Base-by-base conservation (phyloP, 352 stramenopile genomes). In the Pythium sp. region DNA sequence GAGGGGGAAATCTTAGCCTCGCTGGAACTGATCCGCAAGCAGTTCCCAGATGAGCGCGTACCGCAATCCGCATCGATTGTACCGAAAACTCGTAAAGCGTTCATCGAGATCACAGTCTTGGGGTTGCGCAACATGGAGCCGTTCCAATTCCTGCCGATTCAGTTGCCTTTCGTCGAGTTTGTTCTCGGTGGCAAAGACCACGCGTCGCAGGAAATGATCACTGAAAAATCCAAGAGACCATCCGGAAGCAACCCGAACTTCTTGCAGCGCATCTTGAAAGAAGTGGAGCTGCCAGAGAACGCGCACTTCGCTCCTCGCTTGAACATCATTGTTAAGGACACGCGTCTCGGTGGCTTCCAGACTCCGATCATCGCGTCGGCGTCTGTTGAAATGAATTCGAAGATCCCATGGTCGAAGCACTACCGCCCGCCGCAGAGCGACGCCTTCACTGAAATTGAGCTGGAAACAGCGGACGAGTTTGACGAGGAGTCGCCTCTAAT, bases 241-340 rank as follows among this genome's bases (percentile, higher is more conserved):
- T 86, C 80, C 0, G 87, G 83, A 26, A 82, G 68, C 24, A 93
- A 98, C 59, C 90, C 92, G 9, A 98, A 98, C 69, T 97, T 94
- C 67, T 68, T 97, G 18, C 84, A 97, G 65, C 89, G 87, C 41
- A 96, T 98, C 55, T 78, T 97, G 38, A 95, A 97, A 60, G 78
- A 89, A 61, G 77, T 98, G 0, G 75, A 93, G 24, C 62, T 98
- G n/a, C 92, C 92, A 0, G 85, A 92, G 24, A 92, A 98, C 62
- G 81, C 89, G 4, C 79, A 95, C 38, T 98, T 97, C 66, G 80
- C 92, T 0, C 90, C 92, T 30, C 89, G 89, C 3, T 68, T 98
- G 24, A 96, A 97, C 60, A 92, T 97, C 53, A 93, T 94, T 53
- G 90, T 97, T 12, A 90, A 94, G 61, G 91, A 97, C 69, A 95